Percentiles rank a stretch among this genome's conserved stretches.
phyloP scores from a whole-genome alignment of 2,329 filamentous ascomycete species.

The Dactylonectria estremocensis region DNA sequence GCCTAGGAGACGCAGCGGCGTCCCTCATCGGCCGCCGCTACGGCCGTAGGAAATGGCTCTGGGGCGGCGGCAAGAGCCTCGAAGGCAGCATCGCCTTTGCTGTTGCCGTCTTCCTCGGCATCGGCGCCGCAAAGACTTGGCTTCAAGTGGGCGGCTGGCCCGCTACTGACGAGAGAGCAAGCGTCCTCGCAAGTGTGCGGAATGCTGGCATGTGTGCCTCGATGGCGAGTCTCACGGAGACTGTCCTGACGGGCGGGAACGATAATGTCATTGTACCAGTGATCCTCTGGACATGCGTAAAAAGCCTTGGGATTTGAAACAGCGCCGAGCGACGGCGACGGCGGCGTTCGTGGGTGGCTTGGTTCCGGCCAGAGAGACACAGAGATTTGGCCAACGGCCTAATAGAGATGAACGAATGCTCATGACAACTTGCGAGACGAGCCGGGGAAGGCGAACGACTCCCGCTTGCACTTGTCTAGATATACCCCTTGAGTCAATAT shows the following conservation, averaged over 20 bases:
- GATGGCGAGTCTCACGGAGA: conserved; percentile 92
- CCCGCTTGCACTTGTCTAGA: conserved; percentile 1
- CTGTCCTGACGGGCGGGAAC: conserved; percentile 95
- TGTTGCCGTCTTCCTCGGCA: conserved; percentile 81
- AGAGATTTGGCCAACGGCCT: conserved; percentile 22
- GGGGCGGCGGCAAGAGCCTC: conserved; percentile 96
- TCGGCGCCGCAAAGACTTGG: conserved; percentile 81
- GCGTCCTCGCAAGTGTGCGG: conserved; percentile 60
- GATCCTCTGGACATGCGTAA: conserved; percentile 91
- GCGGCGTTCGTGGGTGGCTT: conserved; percentile 31
- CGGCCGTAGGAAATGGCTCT: conserved; percentile 92
- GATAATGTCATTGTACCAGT: conserved; percentile 98
- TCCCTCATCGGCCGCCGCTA: conserved; percentile 90
- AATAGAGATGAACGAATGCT: conserved; percentile 44
- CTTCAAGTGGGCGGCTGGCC: conserved; percentile 84
- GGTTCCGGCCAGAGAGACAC: conserved; percentile 29
- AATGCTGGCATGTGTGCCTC: conserved; percentile 82
- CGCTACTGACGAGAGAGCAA: conserved; percentile 60
- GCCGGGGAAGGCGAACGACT: conserved; percentile 2
- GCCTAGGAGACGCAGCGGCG: conserved; percentile 94
- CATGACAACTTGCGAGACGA: conserved; percentile 33
- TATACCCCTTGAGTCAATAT: neutral
- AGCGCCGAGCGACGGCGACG: conserved; percentile 3
- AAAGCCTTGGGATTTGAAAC: conserved; percentile 75
- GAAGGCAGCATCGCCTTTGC: conserved; percentile 91